Conservation (phyloP, 192 early-diverging fungal genomes). For the Linnemannia schmuckeri region DNA sequence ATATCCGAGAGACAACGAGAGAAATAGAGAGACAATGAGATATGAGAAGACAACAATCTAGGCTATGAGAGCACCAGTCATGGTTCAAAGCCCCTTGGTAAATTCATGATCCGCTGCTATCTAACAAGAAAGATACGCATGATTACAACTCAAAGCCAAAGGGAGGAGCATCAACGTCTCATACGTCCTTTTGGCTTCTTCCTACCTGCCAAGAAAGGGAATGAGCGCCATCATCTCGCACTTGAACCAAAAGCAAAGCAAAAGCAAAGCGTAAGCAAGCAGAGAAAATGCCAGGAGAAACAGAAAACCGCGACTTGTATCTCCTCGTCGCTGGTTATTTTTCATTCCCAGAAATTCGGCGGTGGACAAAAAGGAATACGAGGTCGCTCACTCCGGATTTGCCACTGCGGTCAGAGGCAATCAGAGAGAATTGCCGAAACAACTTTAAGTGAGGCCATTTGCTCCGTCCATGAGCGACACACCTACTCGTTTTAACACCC, state of each 20-base stretch:
- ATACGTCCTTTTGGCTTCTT: neutral
- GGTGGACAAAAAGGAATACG: neutral
- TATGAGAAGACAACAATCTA: neutral
- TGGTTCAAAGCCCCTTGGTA: neutral
- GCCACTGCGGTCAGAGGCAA: neutral
- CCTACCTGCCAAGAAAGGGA: neutral
- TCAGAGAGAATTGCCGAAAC: neutral
- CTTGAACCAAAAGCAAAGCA: too few relatives aligned
- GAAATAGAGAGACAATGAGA: neutral
- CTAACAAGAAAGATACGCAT: neutral
- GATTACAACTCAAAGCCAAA: too few relatives aligned
- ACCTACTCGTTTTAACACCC: neutral
- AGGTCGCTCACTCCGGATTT: neutral
- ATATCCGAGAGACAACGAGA: neutral
- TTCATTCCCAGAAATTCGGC: conserved; percentile 10
- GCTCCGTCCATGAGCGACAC: neutral
- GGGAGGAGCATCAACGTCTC: neutral
- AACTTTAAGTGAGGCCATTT: neutral
- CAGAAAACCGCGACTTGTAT: too few relatives aligned
- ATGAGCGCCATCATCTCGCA: too few relatives aligned
- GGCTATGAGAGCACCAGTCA: neutral
- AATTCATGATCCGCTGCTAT: neutral
- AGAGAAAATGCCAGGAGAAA: too few relatives aligned
- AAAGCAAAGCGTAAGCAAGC: too few relatives aligned
- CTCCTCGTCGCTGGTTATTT: neutral